Base-by-base conservation (phyloP, 2,329 filamentous ascomycete species). In the Microthyrium microscopicum region DNA sequence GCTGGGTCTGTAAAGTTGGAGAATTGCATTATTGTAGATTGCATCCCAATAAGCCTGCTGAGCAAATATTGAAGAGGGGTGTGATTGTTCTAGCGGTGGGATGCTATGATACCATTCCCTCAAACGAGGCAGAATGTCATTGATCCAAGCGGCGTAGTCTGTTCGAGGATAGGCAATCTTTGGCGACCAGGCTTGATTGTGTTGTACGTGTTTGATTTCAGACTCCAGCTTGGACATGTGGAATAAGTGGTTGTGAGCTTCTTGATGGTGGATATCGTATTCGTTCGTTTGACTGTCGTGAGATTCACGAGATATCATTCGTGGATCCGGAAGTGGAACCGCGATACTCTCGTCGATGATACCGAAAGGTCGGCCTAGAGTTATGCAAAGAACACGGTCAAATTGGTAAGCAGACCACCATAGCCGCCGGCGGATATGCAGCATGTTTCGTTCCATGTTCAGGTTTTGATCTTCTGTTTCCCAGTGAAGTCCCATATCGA, bases 401-500 rank as follows among this genome's bases (percentile, higher is more conserved):
- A 47, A 40, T 29, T 46, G 42, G 35, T 52, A 47, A 31, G 47
- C 36, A 31, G 48, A 36, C 34, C 40, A 45, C 37, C 42, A 45
- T 20, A 50, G 35, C 7, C 48, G 44, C 15, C 50, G 40, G 17
- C 48, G 42, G 18, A 46, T 41, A 22, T 52, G 31, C 34, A 52
- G 32, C 15, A 46, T 18, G 3, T 34, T 26, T 28, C 43, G 38
- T 18, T 44, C 43, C 37, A 39, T 41, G 29, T 40, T 29, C 11
- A 46, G 30, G 17, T 42, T 34, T n/a, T 29, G 26, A 8, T 39
- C 39, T 16, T 41, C 39, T 15, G 42, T 46, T 40, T 53, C 50
- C 49, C 47, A 52, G 33, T 54, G 50, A 18, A 54, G 36, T 8
- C 49, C 51, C 5, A 50, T 41, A 22, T 53, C 50, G 25, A 53